Evolutionary conservation across 345 rosid species (phyloP).

Genomic region (Eucalyptus tenuipes): DNA sequence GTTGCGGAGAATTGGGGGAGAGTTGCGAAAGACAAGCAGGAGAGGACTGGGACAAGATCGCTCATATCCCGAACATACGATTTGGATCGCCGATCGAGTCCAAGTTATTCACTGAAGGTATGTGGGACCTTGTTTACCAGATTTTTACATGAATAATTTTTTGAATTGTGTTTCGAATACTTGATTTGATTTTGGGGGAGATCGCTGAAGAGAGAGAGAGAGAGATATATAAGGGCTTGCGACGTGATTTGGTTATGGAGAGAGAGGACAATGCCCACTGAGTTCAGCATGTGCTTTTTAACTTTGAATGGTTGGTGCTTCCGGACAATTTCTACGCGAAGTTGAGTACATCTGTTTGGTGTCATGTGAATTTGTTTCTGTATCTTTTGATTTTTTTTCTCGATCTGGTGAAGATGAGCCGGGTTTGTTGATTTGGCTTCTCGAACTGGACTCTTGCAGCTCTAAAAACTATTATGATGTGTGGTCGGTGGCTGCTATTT

Average conservation of each 20-base stretch:
- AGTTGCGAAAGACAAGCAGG: neutral
- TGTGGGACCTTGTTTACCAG: neutral
- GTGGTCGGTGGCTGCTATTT: neutral
- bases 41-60: neutral
- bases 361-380: neutral
- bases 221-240: rapidly evolving
- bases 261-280: too few relatives aligned
- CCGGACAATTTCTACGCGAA: neutral
- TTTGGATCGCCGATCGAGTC: rapidly evolving
- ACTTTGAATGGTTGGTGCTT: neutral
- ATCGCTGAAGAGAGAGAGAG: neutral
- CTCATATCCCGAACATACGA: neutral
- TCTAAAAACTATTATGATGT: neutral
- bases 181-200: neutral
- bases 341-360: neutral
- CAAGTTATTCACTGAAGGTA: neutral
- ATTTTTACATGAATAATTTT: neutral
- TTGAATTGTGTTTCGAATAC: neutral
- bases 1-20: neutral
- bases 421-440: neutral
- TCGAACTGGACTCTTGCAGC: neutral
- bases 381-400: neutral
- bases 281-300: too few relatives aligned
- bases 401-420: neutral
- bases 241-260: too few relatives aligned